These are phyloP conservation scores for Boletus sp. DNA, from an alignment of 768 basidiomycete genomes.

Conservation along the genomic window DNA sequence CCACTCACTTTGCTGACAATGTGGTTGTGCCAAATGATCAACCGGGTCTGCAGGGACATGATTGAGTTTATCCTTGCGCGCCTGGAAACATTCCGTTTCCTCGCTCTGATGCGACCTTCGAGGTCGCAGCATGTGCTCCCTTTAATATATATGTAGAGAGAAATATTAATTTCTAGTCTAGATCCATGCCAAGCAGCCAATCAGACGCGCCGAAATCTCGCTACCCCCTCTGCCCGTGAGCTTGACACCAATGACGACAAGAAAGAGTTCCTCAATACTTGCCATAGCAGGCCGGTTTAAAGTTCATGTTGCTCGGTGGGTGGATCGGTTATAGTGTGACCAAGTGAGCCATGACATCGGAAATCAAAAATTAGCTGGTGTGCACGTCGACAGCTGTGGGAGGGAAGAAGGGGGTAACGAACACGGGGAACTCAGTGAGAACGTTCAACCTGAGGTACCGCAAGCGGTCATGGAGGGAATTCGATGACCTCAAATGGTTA, in stretches of 20 bases:
- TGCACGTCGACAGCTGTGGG: conserved; percentile 15
- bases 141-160: too few species aligned
- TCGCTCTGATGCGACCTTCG: not conserved
- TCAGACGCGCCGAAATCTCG: not conserved
- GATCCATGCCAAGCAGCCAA: not conserved
- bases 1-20: too few species aligned
- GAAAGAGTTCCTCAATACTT: not conserved
- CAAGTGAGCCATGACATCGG: not conserved
- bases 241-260: not conserved
- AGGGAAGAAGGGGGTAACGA: conserved; percentile 6
- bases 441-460: not conserved
- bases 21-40: too few species aligned
- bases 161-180: not conserved
- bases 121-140: not conserved
- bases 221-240: not conserved
- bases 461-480: conserved; percentile 3
- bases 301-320: not conserved
- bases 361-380: not conserved
- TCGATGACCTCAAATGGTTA: conserved; percentile 16
- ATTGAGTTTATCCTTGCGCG: not conserved
- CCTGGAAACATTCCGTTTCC: not conserved
- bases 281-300: not conserved
- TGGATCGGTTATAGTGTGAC: conserved; percentile 2
- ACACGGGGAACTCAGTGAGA: conserved; percentile 14
- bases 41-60: not conserved